A percentile compares a stretch with the other conserved stretches of the same genome.
Evolutionary conservation across 257 asterid species (phyloP).

Genomic region (Solanum sitiens): DNA sequence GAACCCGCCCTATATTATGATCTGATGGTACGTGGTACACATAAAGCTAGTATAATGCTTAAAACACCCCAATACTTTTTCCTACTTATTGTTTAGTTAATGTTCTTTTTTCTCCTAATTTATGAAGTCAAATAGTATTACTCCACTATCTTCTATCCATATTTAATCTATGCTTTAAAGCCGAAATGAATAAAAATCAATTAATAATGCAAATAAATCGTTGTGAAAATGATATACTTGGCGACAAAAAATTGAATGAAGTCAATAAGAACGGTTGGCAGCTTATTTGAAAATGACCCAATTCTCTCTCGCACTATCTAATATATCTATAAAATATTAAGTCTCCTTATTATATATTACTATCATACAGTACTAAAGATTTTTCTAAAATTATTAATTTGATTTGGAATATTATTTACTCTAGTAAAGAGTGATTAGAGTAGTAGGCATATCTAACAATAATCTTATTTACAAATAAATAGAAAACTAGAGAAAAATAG

Average conservation of each 20-base stretch:
- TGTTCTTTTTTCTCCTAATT: background rate
- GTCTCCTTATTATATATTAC: background rate
- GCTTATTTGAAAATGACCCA: background rate
- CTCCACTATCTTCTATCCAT: background rate
- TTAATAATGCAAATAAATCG: background rate
- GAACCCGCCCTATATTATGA: background rate
- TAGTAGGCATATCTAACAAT: too few species aligned
- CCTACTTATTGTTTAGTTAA: background rate
- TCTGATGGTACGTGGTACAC: background rate
- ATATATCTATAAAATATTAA: background rate
- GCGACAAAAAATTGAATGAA: background rate
- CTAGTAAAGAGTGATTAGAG: background rate
- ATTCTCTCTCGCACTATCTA: background rate
- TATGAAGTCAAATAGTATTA: background rate
- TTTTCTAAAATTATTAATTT: background rate
- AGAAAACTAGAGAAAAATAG: too few species aligned
- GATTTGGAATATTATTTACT: background rate
- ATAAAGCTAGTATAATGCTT: background rate
- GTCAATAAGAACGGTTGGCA: constrained; percentile 3
- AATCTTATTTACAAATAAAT: too few species aligned
- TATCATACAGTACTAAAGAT: background rate
- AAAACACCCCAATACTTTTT: background rate
- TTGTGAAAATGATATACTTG: background rate
- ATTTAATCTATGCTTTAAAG: background rate
- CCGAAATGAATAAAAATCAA: background rate